A percentile compares a stretch with the other conserved stretches of the same genome.
These are phyloP conservation scores for Colletotrichum echinochloae DNA, from an alignment of 2,329 filamentous ascomycete genomes.

Conservation along the genomic window DNA sequence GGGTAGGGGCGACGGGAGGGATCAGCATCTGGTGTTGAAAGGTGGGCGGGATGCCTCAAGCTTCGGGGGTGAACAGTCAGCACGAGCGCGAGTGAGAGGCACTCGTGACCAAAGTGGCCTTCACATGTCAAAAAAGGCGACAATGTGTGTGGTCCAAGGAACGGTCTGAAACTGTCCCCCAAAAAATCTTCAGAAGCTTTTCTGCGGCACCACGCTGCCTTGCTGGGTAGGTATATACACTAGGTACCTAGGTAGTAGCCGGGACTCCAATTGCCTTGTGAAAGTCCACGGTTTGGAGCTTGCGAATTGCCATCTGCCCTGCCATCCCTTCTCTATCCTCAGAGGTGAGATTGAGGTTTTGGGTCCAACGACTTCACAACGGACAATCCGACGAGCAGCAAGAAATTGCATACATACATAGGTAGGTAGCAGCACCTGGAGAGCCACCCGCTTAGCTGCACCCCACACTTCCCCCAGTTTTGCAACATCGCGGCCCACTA, in stretches of 20 bases:
- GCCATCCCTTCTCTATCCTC: conserved; percentile 25
- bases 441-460: conserved; percentile 16
- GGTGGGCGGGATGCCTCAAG: conserved; percentile 19
- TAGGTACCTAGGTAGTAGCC: too few relatives aligned
- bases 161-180: conserved; percentile 31
- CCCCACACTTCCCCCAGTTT: conserved; percentile 40
- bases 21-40: conserved; percentile 9
- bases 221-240: not conserved
- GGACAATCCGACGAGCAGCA: not conserved
- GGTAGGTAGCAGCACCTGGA: conserved; percentile 2
- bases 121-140: conserved; percentile 35
- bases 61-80: conserved; percentile 24
- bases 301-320: conserved; percentile 12
- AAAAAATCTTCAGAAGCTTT: conserved; percentile 28
- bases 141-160: not conserved
- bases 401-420: not conserved
- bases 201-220: conserved; percentile 8
- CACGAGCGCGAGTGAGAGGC: conserved; percentile 15
- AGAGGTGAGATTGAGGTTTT: not conserved
- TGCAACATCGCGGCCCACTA: conserved; percentile 33
- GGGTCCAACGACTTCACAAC: conserved; percentile 4
- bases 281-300: conserved; percentile 19
- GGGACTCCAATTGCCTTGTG: conserved; percentile 27
- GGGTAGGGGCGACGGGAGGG: not conserved
- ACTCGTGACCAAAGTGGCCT: conserved; percentile 12